Evolutionary conservation across 768 basidiomycete genomes (phyloP), one percentile per base, ranked within the genome.

Genomic region (Hirschioporus abietinus): DNA sequence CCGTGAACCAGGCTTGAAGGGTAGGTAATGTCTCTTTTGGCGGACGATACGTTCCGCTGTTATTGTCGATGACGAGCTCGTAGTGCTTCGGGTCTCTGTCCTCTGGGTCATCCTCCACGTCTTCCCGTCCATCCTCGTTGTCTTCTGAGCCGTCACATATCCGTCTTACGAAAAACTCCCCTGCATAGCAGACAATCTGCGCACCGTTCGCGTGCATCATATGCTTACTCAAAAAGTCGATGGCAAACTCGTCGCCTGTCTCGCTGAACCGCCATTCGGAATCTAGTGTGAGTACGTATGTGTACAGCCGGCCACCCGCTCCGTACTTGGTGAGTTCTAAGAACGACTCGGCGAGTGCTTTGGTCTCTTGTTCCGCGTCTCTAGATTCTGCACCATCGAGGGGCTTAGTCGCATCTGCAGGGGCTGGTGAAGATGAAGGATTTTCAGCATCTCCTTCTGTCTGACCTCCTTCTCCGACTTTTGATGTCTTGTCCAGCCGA

Each of bases 21-120:
- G 74, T 66, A 15, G 81, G 80, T 1, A 82, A 71, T 26, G 80
- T 74, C 63, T 79, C 74, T 58, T 72, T 76, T 58, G 77, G 71
- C 1, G 82, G 82, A 34, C 80, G 78, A 71, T 83, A 83, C 5
- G 81, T 83, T 3, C 82, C 82, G 58, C 77, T 78, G 71, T 81
- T 78, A 70, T 83, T 82, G 74, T 82, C 81, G 72, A 82, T 82
- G 63, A 83, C 72, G 34, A 82, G 77, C 72, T 82, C 81, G 72
- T 80, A 82, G 34, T 67, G 67, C n/a, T 72, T 69, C 9, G 78
- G 78, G 69, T 78, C 76, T 60, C 70, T 74, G 5, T 72, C 70
- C 25, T 63, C 61, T 17, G 63, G 25, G 0, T 60, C 66, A 36
- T 68, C 70, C 7, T 42, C 64, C 26, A 70, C 62, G 27, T 64